Conservation (phyloP, 257 asterid genomes). For the Voacanga thouarsii region DNA sequence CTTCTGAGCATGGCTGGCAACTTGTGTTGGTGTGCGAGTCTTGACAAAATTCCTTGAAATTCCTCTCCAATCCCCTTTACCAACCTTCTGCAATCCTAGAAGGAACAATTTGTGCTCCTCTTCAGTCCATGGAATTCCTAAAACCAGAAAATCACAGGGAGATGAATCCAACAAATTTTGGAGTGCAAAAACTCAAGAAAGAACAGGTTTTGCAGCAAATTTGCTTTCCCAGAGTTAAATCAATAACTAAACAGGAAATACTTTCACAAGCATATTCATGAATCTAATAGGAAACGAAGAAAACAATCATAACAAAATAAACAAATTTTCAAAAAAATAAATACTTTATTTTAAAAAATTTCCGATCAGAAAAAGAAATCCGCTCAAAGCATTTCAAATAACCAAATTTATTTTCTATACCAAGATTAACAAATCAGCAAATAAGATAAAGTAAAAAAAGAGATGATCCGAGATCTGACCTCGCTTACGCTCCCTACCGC, state of each 20-base stretch:
- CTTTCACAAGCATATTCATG: too few species aligned
- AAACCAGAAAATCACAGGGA: constrained; percentile 6
- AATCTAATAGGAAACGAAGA: background rate
- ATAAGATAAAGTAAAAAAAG: background rate
- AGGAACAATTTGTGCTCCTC: constrained; percentile 85
- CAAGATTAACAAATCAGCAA: background rate
- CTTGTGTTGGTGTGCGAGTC: constrained; percentile 92
- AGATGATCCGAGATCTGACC: constrained; percentile 52
- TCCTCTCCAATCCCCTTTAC: constrained; percentile 93
- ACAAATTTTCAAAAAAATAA: background rate
- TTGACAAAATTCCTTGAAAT: constrained; percentile 80
- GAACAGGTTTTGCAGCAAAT: background rate
- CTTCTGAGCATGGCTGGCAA: constrained; percentile 95
- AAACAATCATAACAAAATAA: background rate
- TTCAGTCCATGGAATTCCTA: constrained; percentile 93
- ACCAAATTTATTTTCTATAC: background rate
- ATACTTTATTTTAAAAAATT: background rate
- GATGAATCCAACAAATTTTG: background rate
- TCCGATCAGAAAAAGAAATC: background rate
- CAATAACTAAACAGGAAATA: background rate
- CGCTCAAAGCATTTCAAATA: background rate
- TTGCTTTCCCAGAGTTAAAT: background rate
- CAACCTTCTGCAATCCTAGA: constrained; percentile 70
- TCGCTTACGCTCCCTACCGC: constrained; percentile 84
- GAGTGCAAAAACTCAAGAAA: background rate